Conservation (phyloP, 2,329 filamentous ascomycete genomes). For the Atkinsonella hypoxylon region DNA sequence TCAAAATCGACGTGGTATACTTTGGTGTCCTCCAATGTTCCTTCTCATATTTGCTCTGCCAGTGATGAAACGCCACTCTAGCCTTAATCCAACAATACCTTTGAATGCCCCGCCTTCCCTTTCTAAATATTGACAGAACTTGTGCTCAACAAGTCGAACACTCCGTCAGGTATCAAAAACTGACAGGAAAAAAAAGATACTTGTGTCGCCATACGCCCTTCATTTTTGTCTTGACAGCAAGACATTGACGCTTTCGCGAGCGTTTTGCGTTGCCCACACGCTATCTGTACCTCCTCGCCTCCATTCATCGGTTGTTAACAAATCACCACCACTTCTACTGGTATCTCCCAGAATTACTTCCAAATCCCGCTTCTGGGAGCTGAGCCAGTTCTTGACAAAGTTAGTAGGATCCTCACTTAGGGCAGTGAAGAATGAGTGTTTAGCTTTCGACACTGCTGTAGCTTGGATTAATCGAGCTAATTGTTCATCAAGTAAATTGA, state of each 20-base stretch:
- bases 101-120: too few species aligned
- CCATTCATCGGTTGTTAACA: conserved; percentile 54
- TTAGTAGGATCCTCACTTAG: conserved; percentile 70
- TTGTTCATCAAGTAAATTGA: conserved; percentile 70
- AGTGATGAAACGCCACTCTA: too few species aligned
- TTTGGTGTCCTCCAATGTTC: too few species aligned
- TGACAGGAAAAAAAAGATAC: too few species aligned
- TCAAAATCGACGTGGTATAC: too few species aligned
- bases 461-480: conserved; percentile 74
- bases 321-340: conserved; percentile 47
- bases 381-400: conserved; percentile 81
- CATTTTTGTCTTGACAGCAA: conserved; percentile 41
- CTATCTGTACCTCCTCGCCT: conserved; percentile 44
- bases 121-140: too few species aligned
- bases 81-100: not conserved
- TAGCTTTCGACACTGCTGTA: conserved; percentile 73
- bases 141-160: too few species aligned
- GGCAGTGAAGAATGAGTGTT: conserved; percentile 75
- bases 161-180: too few species aligned
- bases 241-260: conserved; percentile 51
- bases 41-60: too few species aligned
- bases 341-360: conserved; percentile 81
- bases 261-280: conserved; percentile 45
- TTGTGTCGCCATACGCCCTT: not conserved
- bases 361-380: conserved; percentile 80